A percentile compares a stretch with the other conserved stretches of the same genome.
Evolutionary conservation across 208 protist species (phyloP).

Genomic region (Trypanosoma congolense): DNA sequence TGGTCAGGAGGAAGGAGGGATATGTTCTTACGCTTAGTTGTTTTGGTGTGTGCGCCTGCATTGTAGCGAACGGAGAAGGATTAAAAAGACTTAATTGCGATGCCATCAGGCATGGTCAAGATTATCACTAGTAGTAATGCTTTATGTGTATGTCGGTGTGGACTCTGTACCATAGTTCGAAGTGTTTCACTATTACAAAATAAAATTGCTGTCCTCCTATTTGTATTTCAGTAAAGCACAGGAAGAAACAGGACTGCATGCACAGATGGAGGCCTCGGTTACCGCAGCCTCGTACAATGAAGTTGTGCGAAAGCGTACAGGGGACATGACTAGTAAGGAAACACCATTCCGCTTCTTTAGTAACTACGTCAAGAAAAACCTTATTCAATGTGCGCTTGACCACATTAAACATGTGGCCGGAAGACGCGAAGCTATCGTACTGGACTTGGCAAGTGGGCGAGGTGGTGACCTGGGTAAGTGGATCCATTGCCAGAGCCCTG

Average conservation of each 20-base stretch:
- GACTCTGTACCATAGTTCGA: too few species aligned
- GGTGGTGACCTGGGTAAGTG: constrained; percentile 89
- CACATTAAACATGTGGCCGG: constrained; percentile 10
- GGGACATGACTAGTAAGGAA: constrained; percentile 58
- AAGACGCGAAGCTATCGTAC: constrained; percentile 25
- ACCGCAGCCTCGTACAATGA: constrained; percentile 62
- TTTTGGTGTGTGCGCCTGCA: too few species aligned
- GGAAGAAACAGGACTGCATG: constrained; percentile 7
- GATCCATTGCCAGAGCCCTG: constrained; percentile 65
- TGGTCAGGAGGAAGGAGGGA: too few species aligned
- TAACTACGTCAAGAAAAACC: constrained; percentile 82
- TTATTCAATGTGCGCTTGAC: constrained; percentile 79
- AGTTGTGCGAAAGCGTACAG: constrained; percentile 40
- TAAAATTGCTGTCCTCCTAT: too few species aligned
- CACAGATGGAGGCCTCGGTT: constrained; percentile 9
- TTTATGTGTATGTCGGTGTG: too few species aligned
- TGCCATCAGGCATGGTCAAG: too few species aligned
- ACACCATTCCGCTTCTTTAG: constrained; percentile 82
- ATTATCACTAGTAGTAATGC: too few species aligned
- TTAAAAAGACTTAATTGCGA: too few species aligned
- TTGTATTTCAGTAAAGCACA: too few species aligned
- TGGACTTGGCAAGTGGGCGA: constrained; percentile 78
- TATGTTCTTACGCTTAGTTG: too few species aligned
- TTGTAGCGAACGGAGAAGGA: too few species aligned
- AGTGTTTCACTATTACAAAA: too few species aligned